These are phyloP conservation scores for Talaromyces trachyspermus DNA, from an alignment of 495 filamentous ascomycete genomes.

Conservation along the genomic window DNA sequence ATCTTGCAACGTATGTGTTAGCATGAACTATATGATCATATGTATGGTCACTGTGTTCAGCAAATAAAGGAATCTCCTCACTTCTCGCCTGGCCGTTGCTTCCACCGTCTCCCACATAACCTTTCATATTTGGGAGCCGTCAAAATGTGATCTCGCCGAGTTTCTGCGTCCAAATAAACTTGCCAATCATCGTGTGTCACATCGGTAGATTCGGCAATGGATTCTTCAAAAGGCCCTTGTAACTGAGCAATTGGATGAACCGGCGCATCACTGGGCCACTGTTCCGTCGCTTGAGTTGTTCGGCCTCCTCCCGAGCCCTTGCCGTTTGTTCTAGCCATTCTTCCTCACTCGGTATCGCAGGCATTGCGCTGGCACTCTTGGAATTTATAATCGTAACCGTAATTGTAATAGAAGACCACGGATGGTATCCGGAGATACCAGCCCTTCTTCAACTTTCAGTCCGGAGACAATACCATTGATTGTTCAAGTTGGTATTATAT, in stretches of 20 bases:
- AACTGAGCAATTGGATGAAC: constrained; percentile 75
- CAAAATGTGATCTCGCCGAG: constrained; percentile 60
- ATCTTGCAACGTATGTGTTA: constrained; percentile 22
- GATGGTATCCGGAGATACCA: constrained; percentile 3
- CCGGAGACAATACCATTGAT: neutral
- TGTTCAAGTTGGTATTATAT: no score
- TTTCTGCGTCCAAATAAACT: constrained; percentile 54
- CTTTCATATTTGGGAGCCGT: constrained; percentile 56
- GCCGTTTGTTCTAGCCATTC: constrained; percentile 6
- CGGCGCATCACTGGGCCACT: constrained; percentile 32
- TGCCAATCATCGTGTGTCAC: constrained; percentile 39
- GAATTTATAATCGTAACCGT: neutral
- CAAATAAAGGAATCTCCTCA: constrained; percentile 10
- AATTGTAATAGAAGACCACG: no score
- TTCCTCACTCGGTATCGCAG: constrained; percentile 4
- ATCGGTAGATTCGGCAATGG: constrained; percentile 63
- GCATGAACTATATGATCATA: constrained; percentile 16
- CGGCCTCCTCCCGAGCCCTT: constrained; percentile 1
- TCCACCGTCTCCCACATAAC: constrained; percentile 66
- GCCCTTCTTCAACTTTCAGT: neutral
- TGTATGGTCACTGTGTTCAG: no score
- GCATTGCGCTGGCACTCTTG: constrained; percentile 3
- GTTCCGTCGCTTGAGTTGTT: neutral
- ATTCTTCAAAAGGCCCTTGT: constrained; percentile 92
- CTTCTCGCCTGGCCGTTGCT: constrained; percentile 55